A percentile compares a stretch with the other conserved stretches of the same genome.
phyloP scores from a whole-genome alignment of 2,329 filamentous ascomycete species.

The Neurospora sp. region DNA sequence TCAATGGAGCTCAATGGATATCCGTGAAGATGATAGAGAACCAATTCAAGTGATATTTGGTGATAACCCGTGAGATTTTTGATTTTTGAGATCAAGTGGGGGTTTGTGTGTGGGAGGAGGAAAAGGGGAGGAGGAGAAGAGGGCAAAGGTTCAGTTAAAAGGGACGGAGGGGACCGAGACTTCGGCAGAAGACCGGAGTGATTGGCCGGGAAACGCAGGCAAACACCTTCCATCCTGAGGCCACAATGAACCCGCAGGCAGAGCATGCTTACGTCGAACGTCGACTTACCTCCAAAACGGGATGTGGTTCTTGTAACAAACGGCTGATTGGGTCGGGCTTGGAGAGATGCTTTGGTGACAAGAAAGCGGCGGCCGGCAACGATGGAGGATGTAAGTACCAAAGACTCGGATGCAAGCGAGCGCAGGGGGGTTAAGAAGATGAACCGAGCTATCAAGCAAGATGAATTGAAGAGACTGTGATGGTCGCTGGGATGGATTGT shows the following conservation, averaged over 20 bases:
- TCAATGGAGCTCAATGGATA: background rate
- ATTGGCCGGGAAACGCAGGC: background rate
- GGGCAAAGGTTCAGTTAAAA: background rate
- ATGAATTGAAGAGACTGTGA: conserved; percentile 37
- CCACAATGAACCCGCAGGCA: background rate
- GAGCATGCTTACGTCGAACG: background rate
- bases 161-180: background rate
- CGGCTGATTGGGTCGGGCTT: conserved; percentile 1
- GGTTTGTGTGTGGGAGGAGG: background rate
- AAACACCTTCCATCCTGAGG: background rate
- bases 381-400: conserved; percentile 39
- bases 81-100: background rate
- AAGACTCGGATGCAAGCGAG: conserved; percentile 47
- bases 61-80: background rate
- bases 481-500: conserved; percentile 26
- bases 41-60: background rate
- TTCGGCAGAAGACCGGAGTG: background rate
- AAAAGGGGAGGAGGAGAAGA: background rate
- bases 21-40: background rate
- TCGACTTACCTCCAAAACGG: conserved; percentile 17
- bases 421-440: conserved; percentile 39
- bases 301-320: background rate
- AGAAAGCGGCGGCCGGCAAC: conserved; percentile 22
- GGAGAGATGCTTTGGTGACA: conserved; percentile 11
- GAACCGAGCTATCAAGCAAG: conserved; percentile 51